Conservation (phyloP, 768 basidiomycete genomes). For the Tricholoma flavovirens region DNA sequence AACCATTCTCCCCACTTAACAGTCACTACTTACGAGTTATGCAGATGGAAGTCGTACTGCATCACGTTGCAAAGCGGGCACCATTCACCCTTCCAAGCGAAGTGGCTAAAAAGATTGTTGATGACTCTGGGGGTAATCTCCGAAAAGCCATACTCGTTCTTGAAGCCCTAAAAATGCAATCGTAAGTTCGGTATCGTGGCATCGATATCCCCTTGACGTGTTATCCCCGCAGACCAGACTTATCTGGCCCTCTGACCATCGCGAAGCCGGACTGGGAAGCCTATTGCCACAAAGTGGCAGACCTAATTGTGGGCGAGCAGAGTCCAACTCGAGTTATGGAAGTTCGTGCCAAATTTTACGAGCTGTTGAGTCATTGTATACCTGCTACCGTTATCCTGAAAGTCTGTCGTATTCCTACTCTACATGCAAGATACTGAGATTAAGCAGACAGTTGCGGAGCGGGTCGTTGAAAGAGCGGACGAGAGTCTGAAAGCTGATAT, state of each 20-base stretch:
- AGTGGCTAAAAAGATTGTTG: constrained; percentile 67
- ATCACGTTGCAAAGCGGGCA: constrained; percentile 75
- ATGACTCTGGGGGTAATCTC: constrained; percentile 83
- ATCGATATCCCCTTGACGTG: background rate
- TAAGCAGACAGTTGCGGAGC: constrained; percentile 80
- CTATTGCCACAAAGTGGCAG: constrained; percentile 89
- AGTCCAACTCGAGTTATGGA: constrained; percentile 86
- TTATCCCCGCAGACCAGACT: constrained; percentile 56
- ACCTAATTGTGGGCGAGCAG: constrained; percentile 86
- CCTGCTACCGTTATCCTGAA: constrained; percentile 89
- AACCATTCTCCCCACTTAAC: background rate
- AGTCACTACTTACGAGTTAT: background rate
- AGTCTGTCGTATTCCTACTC: constrained; percentile 37
- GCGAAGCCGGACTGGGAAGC: constrained; percentile 99
- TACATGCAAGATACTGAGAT: background rate
- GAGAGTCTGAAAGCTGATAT: constrained; percentile 88
- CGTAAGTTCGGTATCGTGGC: constrained; percentile 42
- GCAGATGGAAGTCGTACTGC: constrained; percentile 78
- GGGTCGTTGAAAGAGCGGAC: constrained; percentile 82
- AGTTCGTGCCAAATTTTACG: constrained; percentile 90
- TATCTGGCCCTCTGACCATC: constrained; percentile 71
- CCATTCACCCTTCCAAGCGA: constrained; percentile 77
- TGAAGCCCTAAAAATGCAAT: constrained; percentile 96
- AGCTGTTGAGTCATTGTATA: constrained; percentile 94
- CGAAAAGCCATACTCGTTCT: constrained; percentile 92